phyloP scores from a whole-genome alignment of 257 asterid genomes.

The Salvia splendens region DNA sequence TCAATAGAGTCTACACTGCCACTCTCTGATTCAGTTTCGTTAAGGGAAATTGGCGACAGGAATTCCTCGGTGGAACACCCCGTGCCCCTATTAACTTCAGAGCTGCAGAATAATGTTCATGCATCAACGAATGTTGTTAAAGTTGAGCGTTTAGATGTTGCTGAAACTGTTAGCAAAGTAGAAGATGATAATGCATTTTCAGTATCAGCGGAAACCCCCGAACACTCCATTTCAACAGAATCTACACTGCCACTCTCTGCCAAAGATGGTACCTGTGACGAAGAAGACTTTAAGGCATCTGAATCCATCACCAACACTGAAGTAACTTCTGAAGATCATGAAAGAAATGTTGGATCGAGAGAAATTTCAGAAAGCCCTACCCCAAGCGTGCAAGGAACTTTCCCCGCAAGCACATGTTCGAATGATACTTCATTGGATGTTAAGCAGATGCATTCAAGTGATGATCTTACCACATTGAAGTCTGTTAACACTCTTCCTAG shows the following conservation, averaged over 20 bases:
- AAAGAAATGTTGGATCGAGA: constrained; percentile 1
- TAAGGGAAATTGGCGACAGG: not conserved
- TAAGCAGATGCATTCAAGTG: constrained; percentile 23
- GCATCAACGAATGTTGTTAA: constrained; percentile 15
- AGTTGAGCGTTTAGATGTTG: constrained; percentile 30
- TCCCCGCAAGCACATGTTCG: constrained; percentile 6
- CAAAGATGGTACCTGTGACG: constrained; percentile 16
- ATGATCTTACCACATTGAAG: constrained; percentile 14
- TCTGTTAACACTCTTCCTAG: constrained; percentile 22
- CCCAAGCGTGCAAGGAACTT: constrained; percentile 26
- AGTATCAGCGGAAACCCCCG: constrained; percentile 22
- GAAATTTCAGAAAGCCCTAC: constrained; percentile 30
- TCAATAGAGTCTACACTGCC: constrained; percentile 8
- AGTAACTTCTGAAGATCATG: constrained; percentile 30
- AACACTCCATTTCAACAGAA: constrained; percentile 21
- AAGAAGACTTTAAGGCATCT: constrained; percentile 20
- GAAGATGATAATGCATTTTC: constrained; percentile 9
- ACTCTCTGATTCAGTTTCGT: constrained; percentile 20
- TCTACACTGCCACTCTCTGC: constrained; percentile 3
- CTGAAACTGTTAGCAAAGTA: constrained; percentile 8
- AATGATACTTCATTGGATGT: constrained; percentile 29
- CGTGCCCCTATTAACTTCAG: constrained; percentile 17
- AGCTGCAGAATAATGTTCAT: constrained; percentile 25
- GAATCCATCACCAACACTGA: constrained; percentile 24
- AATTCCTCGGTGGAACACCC: not conserved